phyloP scores from a whole-genome alignment of 495 filamentous ascomycete species.

The Durotheca rogersii region DNA sequence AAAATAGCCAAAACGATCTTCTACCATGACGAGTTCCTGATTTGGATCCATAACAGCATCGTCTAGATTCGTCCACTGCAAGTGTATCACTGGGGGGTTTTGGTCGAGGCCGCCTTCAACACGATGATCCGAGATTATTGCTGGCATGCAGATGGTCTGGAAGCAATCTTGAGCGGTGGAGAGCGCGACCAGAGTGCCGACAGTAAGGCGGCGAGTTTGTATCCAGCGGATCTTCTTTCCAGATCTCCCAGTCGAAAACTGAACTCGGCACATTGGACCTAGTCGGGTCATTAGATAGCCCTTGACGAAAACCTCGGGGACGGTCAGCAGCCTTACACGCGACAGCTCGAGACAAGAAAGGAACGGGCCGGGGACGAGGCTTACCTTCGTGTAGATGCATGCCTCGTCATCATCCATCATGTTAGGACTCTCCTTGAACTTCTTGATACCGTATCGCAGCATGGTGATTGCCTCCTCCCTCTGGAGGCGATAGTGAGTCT shows the following conservation, averaged over 20 bases:
- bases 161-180: constrained; percentile 66
- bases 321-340: constrained; percentile 3
- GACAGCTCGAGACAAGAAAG: background rate
- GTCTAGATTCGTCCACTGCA: constrained; percentile 64
- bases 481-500: constrained; percentile 65
- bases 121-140: constrained; percentile 70
- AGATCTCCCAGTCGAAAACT: constrained; percentile 68
- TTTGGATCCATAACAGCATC: constrained; percentile 68
- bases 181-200: constrained; percentile 70
- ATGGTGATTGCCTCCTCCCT: constrained; percentile 63
- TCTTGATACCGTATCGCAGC: constrained; percentile 59
- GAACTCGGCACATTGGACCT: constrained; percentile 66
- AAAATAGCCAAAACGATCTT: constrained; percentile 68
- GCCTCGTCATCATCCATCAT: constrained; percentile 58
- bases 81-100: constrained; percentile 71
- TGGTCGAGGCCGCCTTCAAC: constrained; percentile 56
- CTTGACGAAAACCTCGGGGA: constrained; percentile 61
- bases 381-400: constrained; percentile 74
- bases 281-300: constrained; percentile 61
- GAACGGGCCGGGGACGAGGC: no score
- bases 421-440: constrained; percentile 43
- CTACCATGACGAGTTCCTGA: constrained; percentile 75
- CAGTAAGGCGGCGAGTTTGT: constrained; percentile 69
- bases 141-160: constrained; percentile 64
- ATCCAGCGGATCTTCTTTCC: constrained; percentile 74